Conservation (phyloP, 495 filamentous ascomycete species). For the Daldinia vernicosa region DNA sequence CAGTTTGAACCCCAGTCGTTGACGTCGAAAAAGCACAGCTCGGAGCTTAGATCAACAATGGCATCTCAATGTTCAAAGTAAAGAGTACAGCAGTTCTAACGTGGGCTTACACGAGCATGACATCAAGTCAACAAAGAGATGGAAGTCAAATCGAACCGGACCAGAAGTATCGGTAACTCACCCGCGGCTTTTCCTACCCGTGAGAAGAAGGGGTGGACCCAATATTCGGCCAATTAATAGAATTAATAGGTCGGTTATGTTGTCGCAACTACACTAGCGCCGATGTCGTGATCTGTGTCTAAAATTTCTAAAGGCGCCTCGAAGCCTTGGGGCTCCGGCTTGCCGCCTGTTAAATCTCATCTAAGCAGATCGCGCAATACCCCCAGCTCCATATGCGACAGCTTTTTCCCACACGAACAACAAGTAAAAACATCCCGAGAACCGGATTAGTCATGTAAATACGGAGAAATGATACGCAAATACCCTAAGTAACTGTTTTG, state of each 20-base stretch:
- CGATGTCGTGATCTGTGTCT: constrained; percentile 53
- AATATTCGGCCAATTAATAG: constrained; percentile 44
- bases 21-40: constrained; percentile 1
- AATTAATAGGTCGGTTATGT: constrained; percentile 42
- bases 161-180: constrained; percentile 16
- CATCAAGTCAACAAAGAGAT: neutral
- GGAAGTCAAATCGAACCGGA: neutral
- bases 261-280: constrained; percentile 46
- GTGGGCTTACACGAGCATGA: constrained; percentile 1
- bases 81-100: constrained; percentile 1
- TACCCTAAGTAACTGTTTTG: neutral
- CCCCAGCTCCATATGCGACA: constrained; percentile 34
- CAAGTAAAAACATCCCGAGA: constrained; percentile 32
- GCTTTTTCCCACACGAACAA: constrained; percentile 10
- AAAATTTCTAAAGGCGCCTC: constrained; percentile 43
- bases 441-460: constrained; percentile 40
- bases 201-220: constrained; percentile 12
- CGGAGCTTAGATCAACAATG: neutral
- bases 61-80: neutral
- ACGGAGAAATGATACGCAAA: constrained; percentile 12
- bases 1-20: neutral
- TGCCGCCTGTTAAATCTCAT: constrained; percentile 37
- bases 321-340: constrained; percentile 4
- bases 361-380: constrained; percentile 42
- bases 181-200: constrained; percentile 19